Percentiles rank a stretch among this genome's conserved stretches.
Conservation (phyloP, 148 eudicot genomes). For the Rhododendron griersonianum region DNA sequence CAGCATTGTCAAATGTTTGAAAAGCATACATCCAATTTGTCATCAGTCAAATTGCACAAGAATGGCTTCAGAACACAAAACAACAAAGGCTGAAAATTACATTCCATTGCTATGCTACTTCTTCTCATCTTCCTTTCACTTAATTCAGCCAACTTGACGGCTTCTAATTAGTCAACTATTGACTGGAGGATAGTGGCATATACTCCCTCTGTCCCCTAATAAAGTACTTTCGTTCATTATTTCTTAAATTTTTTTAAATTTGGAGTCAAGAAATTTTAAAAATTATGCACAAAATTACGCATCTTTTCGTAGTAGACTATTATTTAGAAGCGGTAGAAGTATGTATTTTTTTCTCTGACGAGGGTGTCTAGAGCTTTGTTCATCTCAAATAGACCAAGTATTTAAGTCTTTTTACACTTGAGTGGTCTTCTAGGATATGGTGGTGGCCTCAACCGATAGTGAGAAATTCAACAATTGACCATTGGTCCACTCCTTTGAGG, state of each 20-base stretch:
- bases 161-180: background rate
- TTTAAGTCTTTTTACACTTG: background rate
- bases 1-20: background rate
- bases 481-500: background rate
- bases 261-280: no score
- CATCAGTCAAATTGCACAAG: background rate
- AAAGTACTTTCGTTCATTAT: background rate
- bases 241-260: no score
- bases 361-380: background rate
- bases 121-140: background rate
- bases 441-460: background rate
- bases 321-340: no score
- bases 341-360: background rate
- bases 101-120: background rate
- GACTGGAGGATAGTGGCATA: background rate
- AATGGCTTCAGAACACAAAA: background rate
- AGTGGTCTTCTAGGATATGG: background rate
- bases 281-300: no score
- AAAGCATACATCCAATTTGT: background rate
- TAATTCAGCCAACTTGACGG: background rate
- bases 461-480: no score
- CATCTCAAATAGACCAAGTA: no score
- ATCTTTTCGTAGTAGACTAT: no score
- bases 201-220: background rate
- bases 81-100: background rate